Base-by-base conservation (phyloP, 2,329 filamentous ascomycete genomes). In the Teratosphaeria viscida region DNA sequence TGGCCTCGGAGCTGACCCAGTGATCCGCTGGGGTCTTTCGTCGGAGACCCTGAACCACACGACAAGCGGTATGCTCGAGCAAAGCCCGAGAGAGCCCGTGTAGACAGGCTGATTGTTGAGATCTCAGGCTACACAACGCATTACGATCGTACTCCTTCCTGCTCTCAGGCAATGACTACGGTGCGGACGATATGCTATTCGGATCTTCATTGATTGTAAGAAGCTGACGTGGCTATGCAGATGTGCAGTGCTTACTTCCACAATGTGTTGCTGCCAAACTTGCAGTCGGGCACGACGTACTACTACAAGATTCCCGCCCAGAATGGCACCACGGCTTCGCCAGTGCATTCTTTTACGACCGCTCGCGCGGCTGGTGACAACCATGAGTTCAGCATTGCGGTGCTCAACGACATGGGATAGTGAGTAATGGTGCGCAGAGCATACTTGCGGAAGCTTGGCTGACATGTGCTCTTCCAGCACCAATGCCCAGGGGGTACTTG, bases 371-470 rank as follows among this genome's bases (percentile, higher is more conserved):
- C 76, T 29, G 79, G 79, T 56, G 74, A 78, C 60, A 59, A 63
- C 0, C 70, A 65, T 5, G 64, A 71, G 11, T 81, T 81, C 66
- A 73, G 71, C 5, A 69, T 80, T 14, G 78, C 77, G 23, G 75
- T 81, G 1, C 62, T 81, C 47, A 79, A 79, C 61, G 79, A 82
- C 61, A 81, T 82, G 79, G 79, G 79, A 7, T 81, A 81, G 43
- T 49, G n/a, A 49, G 43, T 19, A n/a, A 3, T 23, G 7, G 8
- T 49, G 16, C 16, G 8, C n/a, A 19, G 2, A 49, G 1, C 6
- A n/a, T 3, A 23, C 11, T 3, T 19, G 3, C 7, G 16, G 43
- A 23, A 43, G 0, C n/a, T 6, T 49, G 43, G 43, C 43, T 49
- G n/a, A 49, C 16, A 11, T 49, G n/a, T 49, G 23, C 16, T 23